Percentiles rank a stretch among this genome's conserved stretches.
phyloP scores from a whole-genome alignment of 1,139 yeast species.

The Debaryomyces singareniensis region DNA sequence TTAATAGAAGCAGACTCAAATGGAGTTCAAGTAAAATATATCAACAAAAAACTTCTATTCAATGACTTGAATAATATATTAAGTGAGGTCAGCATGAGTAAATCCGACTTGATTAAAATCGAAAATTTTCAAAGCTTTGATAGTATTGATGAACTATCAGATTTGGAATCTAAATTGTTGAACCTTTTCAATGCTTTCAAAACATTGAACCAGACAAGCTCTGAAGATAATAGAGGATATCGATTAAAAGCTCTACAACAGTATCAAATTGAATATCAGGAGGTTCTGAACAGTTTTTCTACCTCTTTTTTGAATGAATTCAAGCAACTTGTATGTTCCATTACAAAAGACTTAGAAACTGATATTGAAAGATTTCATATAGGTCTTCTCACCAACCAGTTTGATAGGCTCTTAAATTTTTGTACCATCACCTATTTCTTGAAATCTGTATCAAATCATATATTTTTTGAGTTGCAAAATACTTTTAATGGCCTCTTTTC shows the following conservation, averaged over 20 bases:
- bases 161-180: conserved; percentile 54
- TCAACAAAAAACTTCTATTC: conserved; percentile 70
- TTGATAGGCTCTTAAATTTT: too few species aligned
- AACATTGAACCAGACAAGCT: conserved; percentile 47
- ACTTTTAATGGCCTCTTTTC: too few species aligned
- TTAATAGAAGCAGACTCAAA: conserved; percentile 71
- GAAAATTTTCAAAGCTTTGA: conserved; percentile 45
- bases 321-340: conserved; percentile 32
- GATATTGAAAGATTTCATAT: too few species aligned
- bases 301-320: conserved; percentile 46
- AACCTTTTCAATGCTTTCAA: conserved; percentile 58
- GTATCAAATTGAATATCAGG: conserved; percentile 56
- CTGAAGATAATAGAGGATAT: conserved; percentile 34
- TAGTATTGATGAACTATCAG: conserved; percentile 35
- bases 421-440: too few species aligned
- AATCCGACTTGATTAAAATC: conserved; percentile 45
- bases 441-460: too few species aligned
- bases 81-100: conserved; percentile 62
- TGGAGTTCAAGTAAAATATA: conserved; percentile 79
- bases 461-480: too few species aligned
- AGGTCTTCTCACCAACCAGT: too few species aligned
- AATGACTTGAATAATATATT: conserved; percentile 63
- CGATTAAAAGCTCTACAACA: conserved; percentile 71
- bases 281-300: too few species aligned
- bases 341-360: too few species aligned